Base-by-base conservation (phyloP, 441 rosid species). In the Brassica hybrid region DNA sequence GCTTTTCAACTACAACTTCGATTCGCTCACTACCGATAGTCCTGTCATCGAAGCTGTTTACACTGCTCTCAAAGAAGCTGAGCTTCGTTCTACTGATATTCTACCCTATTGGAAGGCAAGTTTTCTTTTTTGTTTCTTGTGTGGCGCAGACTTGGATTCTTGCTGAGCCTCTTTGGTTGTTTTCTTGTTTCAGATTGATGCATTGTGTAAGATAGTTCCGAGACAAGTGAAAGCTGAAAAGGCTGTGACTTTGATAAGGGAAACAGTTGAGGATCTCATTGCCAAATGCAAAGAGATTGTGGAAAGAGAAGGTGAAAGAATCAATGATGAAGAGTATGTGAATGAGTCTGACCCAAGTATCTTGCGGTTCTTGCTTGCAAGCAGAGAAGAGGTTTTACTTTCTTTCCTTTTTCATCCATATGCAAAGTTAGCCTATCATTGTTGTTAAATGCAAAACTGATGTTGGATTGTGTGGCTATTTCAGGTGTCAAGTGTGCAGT, bases 71-170 rank as follows among this genome's bases (percentile, higher is more conserved):
- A 92, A 91, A 86, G 97, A 94, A 81, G 98, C 98, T 5, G 98
- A 91, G 86, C 88, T 88, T 81, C 94, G 98, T 21, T 86, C 97
- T 60, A 94, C 97, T 11, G 98, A 94, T 86, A 75, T 94, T 74
- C 70, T 94, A 72, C 98, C 98, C 0, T 94, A 94, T 74, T 94
- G 98, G 98, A 92, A 94, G 96, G 98, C 76, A 79, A 72, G 90
- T 79, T 62, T 32, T n/a, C n/a, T 1, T 73, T 2, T 14, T 21
- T 71, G 66, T 68, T 48, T 6, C 25, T 59, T 80, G 67, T 12
- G 62, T 5, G 65, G 16, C 21, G 14, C 34, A 38, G 14, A 19
- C n/a, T 80, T 69, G 61, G 72, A 54, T 16, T 73, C 17, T 50
- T 52, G 14, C 65, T 66, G 57, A 14, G 67, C 71, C 30, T 65